phyloP scores from a whole-genome alignment of 352 stramenopile genomes.

The Pythium aquatile region DNA sequence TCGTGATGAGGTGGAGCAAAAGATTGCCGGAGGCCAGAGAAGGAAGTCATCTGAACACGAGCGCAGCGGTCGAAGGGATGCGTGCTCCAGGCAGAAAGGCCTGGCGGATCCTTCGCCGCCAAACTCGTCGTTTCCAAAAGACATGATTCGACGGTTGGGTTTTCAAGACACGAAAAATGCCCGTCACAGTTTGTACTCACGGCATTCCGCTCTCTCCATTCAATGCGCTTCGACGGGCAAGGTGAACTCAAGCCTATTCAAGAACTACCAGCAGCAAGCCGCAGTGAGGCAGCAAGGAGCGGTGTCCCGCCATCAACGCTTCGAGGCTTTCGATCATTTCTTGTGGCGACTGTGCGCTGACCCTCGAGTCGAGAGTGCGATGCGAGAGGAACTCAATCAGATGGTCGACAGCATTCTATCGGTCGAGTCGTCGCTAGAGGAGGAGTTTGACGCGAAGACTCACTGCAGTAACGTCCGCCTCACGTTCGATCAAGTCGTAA shows the following conservation, averaged over 20 bases:
- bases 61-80: neutral
- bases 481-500: conserved; percentile 68
- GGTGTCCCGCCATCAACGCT: conserved; percentile 31
- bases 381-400: conserved; percentile 67
- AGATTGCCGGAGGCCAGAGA: neutral
- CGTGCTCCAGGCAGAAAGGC: neutral
- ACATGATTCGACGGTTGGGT: neutral
- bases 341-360: conserved; percentile 41
- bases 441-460: conserved; percentile 44
- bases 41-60: neutral
- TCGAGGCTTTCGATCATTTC: conserved; percentile 50
- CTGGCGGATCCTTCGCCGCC: neutral
- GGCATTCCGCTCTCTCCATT: conserved; percentile 3
- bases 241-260: conserved; percentile 6
- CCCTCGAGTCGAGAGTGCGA: conserved; percentile 37
- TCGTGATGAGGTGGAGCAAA: neutral
- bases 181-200: conserved; percentile 9
- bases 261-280: conserved; percentile 16
- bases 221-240: conserved; percentile 6
- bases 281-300: neutral
- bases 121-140: neutral
- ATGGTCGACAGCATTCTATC: conserved; percentile 71
- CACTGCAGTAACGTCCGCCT: conserved; percentile 43
- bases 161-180: neutral
- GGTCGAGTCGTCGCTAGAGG: conserved; percentile 43